Percentiles rank a stretch among this genome's conserved stretches.
Evolutionary conservation across 2,329 filamentous ascomycete genomes (phyloP).

Genomic region (Ophiostoma piceae): DNA sequence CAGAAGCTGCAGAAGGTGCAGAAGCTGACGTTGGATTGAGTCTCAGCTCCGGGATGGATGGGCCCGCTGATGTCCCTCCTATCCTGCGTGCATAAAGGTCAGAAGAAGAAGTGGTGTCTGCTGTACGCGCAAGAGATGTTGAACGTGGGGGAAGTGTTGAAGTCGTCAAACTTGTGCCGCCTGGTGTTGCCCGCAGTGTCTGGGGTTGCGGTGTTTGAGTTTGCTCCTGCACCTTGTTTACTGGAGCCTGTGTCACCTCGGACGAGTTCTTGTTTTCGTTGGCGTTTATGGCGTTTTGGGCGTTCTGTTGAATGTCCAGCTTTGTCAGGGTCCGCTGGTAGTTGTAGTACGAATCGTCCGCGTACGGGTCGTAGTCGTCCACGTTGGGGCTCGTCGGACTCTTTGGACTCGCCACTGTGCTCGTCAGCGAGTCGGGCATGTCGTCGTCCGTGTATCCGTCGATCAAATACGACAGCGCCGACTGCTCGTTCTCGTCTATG

Average conservation of each 20-base stretch:
- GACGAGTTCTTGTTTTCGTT: background rate
- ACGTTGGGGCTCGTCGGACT: constrained; percentile 4
- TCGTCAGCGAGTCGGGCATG: background rate
- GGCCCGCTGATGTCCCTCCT: constrained; percentile 43
- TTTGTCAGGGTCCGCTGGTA: constrained; percentile 11
- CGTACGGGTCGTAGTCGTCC: constrained; percentile 21
- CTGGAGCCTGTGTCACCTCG: constrained; percentile 13
- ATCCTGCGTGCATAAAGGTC: constrained; percentile 41
- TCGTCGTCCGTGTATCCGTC: constrained; percentile 22
- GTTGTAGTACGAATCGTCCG: constrained; percentile 16
- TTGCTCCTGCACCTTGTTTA: constrained; percentile 1
- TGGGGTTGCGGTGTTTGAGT: background rate
- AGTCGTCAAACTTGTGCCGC: background rate
- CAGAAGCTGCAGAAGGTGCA: background rate
- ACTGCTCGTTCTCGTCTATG: constrained; percentile 9
- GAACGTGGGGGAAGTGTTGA: background rate
- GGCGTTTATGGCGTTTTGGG: background rate
- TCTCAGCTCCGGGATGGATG: constrained; percentile 46
- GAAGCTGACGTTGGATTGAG: constrained; percentile 38
- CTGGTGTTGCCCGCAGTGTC: background rate
- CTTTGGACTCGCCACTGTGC: background rate
- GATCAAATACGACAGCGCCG: constrained; percentile 26
- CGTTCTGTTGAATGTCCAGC: background rate
- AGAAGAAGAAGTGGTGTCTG: background rate
- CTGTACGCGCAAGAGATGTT: background rate